These are phyloP conservation scores for Vaccinium vitisidaea DNA, from an alignment of 148 eudicot genomes.

Conservation along the genomic window DNA sequence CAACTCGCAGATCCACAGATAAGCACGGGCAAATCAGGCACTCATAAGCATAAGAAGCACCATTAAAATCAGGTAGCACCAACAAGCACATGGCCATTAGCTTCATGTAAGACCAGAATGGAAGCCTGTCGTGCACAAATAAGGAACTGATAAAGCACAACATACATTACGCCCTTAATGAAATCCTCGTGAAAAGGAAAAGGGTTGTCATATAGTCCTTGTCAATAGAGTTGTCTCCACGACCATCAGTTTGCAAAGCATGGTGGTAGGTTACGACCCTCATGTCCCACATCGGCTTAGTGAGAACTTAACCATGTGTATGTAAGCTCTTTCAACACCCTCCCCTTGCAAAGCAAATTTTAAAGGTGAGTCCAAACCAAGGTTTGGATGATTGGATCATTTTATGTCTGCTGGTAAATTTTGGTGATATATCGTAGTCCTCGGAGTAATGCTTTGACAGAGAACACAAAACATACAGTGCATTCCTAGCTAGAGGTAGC, in stretches of 20 bases:
- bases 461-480: too few species aligned
- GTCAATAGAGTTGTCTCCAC: neutral
- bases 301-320: neutral
- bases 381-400: neutral
- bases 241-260: neutral
- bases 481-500: too few species aligned
- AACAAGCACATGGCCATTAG: neutral
- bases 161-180: too few species aligned
- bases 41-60: slow-evolving; percentile 14
- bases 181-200: neutral
- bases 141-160: neutral
- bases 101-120: slow-evolving; percentile 17
- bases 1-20: neutral
- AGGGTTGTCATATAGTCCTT: neutral
- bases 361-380: neutral
- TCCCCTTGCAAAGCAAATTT: neutral
- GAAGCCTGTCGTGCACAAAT: slow-evolving; percentile 8
- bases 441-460: neutral
- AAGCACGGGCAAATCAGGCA: slow-evolving; percentile 7
- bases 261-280: neutral
- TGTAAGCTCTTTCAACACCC: neutral
- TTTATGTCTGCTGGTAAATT: too few species aligned
- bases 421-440: too few species aligned
- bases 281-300: neutral
- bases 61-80: slow-evolving; percentile 8